Conservation (phyloP, 2,329 filamentous ascomycete genomes). For the Colletotrichum agaves region DNA sequence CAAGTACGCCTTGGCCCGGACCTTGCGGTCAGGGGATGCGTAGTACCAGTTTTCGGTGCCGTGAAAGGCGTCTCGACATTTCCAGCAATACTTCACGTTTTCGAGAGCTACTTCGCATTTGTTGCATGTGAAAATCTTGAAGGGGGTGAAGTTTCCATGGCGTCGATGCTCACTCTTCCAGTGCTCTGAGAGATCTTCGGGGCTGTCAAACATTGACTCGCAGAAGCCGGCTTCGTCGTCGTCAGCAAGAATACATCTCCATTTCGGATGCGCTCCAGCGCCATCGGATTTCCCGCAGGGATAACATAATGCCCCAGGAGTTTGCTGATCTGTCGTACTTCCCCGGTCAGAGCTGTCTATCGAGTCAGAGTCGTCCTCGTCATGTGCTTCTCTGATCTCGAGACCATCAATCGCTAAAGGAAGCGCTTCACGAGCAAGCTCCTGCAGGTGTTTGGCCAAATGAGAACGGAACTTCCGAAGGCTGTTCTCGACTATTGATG, state of each 20-base stretch:
- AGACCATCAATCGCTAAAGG: slow-evolving; percentile 17
- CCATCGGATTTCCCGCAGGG: neutral
- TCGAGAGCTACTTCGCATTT: neutral
- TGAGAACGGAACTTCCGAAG: slow-evolving; percentile 6
- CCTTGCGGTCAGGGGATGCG: neutral
- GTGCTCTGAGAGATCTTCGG: neutral
- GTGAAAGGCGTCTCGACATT: neutral
- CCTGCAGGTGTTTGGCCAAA: slow-evolving; percentile 4
- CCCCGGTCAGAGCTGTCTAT: neutral
- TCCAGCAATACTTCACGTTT: neutral
- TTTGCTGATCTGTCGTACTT: neutral
- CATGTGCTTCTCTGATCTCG: neutral
- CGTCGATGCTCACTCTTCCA: neutral
- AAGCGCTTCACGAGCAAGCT: slow-evolving; percentile 5
- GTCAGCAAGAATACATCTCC: neutral
- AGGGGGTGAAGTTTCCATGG: neutral
- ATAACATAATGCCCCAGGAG: neutral
- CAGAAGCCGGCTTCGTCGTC: neutral
- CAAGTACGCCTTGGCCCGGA: neutral
- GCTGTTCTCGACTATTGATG: neutral
- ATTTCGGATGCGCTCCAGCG: neutral
- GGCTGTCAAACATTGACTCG: neutral
- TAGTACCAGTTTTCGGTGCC: neutral
- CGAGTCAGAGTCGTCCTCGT: neutral
- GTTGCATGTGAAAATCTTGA: neutral